These are phyloP conservation scores for Pittosporum tobira DNA, from an alignment of 129 eudicot species.

Conservation along the genomic window DNA sequence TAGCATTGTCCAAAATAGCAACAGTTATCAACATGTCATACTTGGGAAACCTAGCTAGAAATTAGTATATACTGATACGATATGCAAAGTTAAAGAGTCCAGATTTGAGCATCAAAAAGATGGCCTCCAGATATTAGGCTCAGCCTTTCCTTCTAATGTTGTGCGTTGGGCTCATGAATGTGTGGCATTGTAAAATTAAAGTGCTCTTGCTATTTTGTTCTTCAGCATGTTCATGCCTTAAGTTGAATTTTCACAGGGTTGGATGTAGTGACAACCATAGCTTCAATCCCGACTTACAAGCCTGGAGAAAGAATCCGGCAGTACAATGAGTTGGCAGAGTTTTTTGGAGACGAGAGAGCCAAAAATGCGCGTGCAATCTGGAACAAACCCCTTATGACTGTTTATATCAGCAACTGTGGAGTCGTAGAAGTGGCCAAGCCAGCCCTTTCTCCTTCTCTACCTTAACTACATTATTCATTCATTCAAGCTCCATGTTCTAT, in stretches of 20 bases:
- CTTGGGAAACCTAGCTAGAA: too few species aligned
- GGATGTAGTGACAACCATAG: constrained; percentile 71
- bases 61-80: too few species aligned
- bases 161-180: too few species aligned
- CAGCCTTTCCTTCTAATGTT: too few species aligned
- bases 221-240: neutral
- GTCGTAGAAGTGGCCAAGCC: constrained; percentile 80
- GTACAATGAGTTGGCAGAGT: constrained; percentile 82
- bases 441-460: constrained; percentile 72
- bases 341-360: constrained; percentile 90
- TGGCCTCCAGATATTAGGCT: too few species aligned
- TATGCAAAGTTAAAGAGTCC: too few species aligned
- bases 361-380: constrained; percentile 79
- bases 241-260: constrained; percentile 42
- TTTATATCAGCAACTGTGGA: constrained; percentile 89
- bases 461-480: constrained; percentile 23
- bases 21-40: too few species aligned
- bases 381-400: constrained; percentile 73
- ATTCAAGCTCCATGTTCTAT: neutral
- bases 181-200: too few species aligned
- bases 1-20: too few species aligned
- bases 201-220: neutral
- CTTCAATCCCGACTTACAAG: constrained; percentile 66
- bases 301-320: constrained; percentile 75
- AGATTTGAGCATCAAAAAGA: too few species aligned